Evolutionary conservation across 495 filamentous ascomycete species (phyloP).

Genomic region (Apodospora peruviana): DNA sequence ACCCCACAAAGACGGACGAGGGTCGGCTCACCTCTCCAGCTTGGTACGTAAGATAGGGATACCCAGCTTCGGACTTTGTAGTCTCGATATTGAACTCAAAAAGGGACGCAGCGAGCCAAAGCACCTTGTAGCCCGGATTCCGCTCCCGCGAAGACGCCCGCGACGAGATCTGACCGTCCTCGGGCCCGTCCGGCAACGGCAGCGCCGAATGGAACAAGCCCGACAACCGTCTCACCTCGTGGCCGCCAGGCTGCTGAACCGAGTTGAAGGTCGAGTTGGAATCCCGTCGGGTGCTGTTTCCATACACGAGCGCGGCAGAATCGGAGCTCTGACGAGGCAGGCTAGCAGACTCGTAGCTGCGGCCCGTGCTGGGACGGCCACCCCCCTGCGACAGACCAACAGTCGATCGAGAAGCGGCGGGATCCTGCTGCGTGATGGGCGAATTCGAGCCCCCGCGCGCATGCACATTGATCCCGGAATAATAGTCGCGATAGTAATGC

Average conservation of each 20-base stretch:
- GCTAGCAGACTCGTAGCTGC: slow-evolving; percentile 43
- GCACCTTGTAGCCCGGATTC: slow-evolving; percentile 41
- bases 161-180: slow-evolving; percentile 41
- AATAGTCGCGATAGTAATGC: slow-evolving; percentile 45
- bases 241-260: slow-evolving; percentile 25
- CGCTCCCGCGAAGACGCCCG: slow-evolving; percentile 47
- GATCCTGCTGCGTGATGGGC: slow-evolving; percentile 36
- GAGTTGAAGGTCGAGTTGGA: slow-evolving; percentile 43
- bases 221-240: slow-evolving; percentile 47
- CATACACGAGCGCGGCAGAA: slow-evolving; percentile 26
- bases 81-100: slow-evolving; percentile 96
- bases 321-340: slow-evolving; percentile 40
- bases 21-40: slow-evolving; percentile 65
- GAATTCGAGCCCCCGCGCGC: slow-evolving; percentile 32
- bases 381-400: slow-evolving; percentile 16
- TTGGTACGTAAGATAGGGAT: slow-evolving; percentile 92
- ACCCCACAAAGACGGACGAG: neutral
- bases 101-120: slow-evolving; percentile 89
- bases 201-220: slow-evolving; percentile 81
- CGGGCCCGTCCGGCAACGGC: slow-evolving; percentile 64
- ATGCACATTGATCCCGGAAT: slow-evolving; percentile 35
- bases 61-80: slow-evolving; percentile 86
- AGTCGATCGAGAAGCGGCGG: slow-evolving; percentile 27
- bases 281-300: slow-evolving; percentile 29
- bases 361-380: slow-evolving; percentile 45